These are phyloP conservation scores for Hanseniaspora taiwanica DNA, from an alignment of 805 yeast species.

Conservation along the genomic window DNA sequence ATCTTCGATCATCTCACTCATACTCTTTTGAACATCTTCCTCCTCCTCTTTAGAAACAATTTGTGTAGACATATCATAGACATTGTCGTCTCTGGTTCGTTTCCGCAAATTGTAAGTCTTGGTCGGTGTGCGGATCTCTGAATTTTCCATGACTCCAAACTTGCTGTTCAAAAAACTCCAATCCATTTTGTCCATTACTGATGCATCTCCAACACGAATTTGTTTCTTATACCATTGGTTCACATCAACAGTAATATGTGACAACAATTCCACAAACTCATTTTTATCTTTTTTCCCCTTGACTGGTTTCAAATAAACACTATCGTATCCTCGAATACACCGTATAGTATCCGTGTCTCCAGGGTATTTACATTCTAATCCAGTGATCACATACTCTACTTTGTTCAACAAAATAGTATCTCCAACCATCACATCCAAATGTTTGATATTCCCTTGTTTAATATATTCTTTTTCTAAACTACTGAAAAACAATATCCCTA, in stretches of 20 bases:
- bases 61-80: slow-evolving; percentile 18
- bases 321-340: slow-evolving; percentile 52
- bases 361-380: slow-evolving; percentile 23
- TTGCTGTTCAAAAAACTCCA: neutral
- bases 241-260: neutral
- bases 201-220: neutral
- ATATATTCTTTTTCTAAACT: slow-evolving; percentile 13
- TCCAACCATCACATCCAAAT: slow-evolving; percentile 44
- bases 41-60: neutral
- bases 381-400: slow-evolving; percentile 31
- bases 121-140: slow-evolving; percentile 13
- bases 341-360: slow-evolving; percentile 22
- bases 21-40: neutral
- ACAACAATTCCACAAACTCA: slow-evolving; percentile 2
- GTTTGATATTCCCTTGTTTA: slow-evolving; percentile 15
- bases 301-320: slow-evolving; percentile 27
- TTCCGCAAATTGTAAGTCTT: slow-evolving; percentile 22
- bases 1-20: neutral
- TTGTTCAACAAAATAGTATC: slow-evolving; percentile 33
- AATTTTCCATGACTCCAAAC: slow-evolving; percentile 3
- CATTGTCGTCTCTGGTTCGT: slow-evolving; percentile 31
- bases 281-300: slow-evolving; percentile 9
- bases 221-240: neutral
- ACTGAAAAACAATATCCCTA: neutral
- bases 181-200: neutral